Evolutionary conservation across 352 stramenopile species (phyloP).

Genomic region (Phytophthora tubulina): DNA sequence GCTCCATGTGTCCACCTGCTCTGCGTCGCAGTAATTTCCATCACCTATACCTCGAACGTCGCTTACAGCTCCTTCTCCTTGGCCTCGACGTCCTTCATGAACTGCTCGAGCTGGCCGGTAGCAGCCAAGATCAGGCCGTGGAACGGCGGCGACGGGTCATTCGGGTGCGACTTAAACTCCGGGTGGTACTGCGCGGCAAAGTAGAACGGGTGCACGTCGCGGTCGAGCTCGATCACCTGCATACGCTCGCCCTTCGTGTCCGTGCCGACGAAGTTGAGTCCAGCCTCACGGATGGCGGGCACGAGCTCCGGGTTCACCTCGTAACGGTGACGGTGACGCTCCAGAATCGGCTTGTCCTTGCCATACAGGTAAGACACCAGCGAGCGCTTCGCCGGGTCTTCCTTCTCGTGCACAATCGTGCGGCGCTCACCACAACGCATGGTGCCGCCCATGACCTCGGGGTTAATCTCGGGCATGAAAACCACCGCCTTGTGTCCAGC

Average conservation of each 20-base stretch:
- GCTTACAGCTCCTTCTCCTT: slow-evolving; percentile 43
- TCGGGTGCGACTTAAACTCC: slow-evolving; percentile 98
- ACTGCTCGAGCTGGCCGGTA: slow-evolving; percentile 77
- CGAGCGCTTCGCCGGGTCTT: slow-evolving; percentile 83
- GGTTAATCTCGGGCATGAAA: slow-evolving; percentile 99
- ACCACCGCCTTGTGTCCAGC: slow-evolving; percentile 96
- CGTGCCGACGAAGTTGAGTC: slow-evolving; percentile 98
- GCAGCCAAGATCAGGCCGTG: slow-evolving; percentile 95
- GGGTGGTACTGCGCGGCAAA: slow-evolving; percentile 99
- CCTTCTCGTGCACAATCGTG: slow-evolving; percentile 93
- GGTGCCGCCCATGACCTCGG: slow-evolving; percentile 98
- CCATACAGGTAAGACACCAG: slow-evolving; percentile 94
- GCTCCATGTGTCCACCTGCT: slow-evolving; percentile 7
- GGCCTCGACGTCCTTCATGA: slow-evolving; percentile 60
- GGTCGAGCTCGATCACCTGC: slow-evolving; percentile 98
- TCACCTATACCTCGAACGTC: slow-evolving; percentile 7
- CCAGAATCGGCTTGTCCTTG: slow-evolving; percentile 90
- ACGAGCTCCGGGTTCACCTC: slow-evolving; percentile 99
- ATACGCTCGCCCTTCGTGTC: slow-evolving; percentile 98
- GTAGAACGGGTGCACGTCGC: slow-evolving; percentile 98
- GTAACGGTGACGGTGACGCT: slow-evolving; percentile 99
- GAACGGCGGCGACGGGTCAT: slow-evolving; percentile 98
- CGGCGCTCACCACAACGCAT: slow-evolving; percentile 98
- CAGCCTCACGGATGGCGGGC: slow-evolving; percentile 87
- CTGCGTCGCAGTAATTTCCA: slow-evolving; percentile 32